Base-by-base conservation (phyloP, 192 early-diverging fungal species). In the Glomus cerebriforme region DNA sequence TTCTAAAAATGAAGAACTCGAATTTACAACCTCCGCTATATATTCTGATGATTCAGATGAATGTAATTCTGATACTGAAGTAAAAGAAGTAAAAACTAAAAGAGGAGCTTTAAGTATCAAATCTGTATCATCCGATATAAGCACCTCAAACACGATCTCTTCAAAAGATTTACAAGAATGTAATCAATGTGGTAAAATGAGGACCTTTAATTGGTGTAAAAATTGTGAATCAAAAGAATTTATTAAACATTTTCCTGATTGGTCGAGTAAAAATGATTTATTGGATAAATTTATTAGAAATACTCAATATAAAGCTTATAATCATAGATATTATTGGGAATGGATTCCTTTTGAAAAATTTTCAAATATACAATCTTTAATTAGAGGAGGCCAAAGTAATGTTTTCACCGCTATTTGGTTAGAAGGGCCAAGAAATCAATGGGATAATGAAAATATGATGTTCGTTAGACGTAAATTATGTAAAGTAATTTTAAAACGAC, bases 151-250 rank as follows among this genome's bases (percentile, higher is more conserved):
- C 9, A 15, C 45, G 7, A 47, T 47, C 12, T 1, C 6, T 15
- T 47, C 17, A 2, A 49, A 2, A 2, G 2, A 49, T 54, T 22
- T 22, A 22, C 47, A 19, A 54, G 47, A 65, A 26, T 65, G 63
- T 32, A 10, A 26, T 31, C 10, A 65, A 31, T 65, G 63, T 26
- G 19, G 19, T n/a, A 32, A 26, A 15, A 4, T 32, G 5, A 26
- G 31, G 26, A 8, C 63, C 0, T 15, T 65, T 26, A 65, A 65
- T 65, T 65, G 63, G 63, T 65, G 63, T 26, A 65, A 65, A 65
- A 65, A n/a, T 26, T 65, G 63, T 32, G 63, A 65, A 32, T 26
- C 63, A 65, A 65, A 65, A 32, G 17, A 32, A n/a, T 65, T 65
- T 29, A 22, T 15, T 17, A 32, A 26, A 12, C 9, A 65, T 3